A percentile compares a stretch with the other conserved stretches of the same genome.
Evolutionary conservation across 441 rosid species (phyloP).

Genomic region (Gossypium gossypioides): DNA sequence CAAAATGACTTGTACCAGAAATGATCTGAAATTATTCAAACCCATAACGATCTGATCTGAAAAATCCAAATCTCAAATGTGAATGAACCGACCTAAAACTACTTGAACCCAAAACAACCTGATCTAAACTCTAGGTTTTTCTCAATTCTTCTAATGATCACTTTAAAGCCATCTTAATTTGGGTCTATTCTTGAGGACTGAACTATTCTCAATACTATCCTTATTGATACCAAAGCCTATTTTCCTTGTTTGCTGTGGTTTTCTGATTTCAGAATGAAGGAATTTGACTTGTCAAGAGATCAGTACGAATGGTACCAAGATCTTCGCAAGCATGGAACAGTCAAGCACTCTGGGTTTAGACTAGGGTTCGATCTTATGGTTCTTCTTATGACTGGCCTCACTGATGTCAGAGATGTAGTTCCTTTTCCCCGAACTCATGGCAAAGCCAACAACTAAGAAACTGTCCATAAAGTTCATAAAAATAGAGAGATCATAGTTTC

Average conservation of each 20-base stretch:
- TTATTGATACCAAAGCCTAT: not conserved
- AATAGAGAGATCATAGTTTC: not conserved
- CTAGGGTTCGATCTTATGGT: constrained; percentile 62
- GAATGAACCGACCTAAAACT: not conserved
- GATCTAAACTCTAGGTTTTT: not conserved
- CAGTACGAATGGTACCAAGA: constrained; percentile 77
- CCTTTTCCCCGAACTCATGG: constrained; percentile 66
- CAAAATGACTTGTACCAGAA: not conserved
- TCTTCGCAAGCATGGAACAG: constrained; percentile 73
- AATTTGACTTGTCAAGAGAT: constrained; percentile 38
- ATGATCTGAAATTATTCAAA: not conserved
- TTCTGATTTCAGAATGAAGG: constrained; percentile 43
- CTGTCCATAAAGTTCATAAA: not conserved
- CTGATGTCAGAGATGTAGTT: constrained; percentile 66
- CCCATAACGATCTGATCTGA: not conserved
- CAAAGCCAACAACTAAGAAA: constrained; percentile 35
- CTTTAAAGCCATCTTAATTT: not conserved
- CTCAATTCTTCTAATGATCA: not conserved
- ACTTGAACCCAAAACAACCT: not conserved
- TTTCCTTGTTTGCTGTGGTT: not conserved
- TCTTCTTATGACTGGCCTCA: constrained; percentile 60
- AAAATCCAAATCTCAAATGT: not conserved
- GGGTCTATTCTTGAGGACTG: not conserved
- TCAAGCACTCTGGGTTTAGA: constrained; percentile 68
- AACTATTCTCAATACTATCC: not conserved